These are phyloP conservation scores for Quercus agrifolia DNA, from an alignment of 306 rosid species.

Conservation along the genomic window DNA sequence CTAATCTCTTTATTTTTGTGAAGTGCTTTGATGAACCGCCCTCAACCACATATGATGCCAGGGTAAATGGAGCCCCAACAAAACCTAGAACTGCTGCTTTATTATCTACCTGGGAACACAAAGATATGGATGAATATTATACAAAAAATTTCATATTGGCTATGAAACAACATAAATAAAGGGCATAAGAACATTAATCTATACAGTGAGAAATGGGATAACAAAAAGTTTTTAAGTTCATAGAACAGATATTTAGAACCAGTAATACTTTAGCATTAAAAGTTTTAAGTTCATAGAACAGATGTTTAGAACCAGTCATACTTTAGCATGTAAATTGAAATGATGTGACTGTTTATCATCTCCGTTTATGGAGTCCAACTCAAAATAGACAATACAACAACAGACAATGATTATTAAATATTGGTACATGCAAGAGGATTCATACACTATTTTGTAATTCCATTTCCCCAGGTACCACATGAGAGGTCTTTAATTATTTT, in stretches of 20 bases:
- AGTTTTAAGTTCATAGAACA: neutral
- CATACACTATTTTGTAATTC: neutral
- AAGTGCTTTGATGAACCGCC: constrained; percentile 98
- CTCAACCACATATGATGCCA: constrained; percentile 96
- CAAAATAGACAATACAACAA: neutral
- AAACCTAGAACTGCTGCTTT: constrained; percentile 93
- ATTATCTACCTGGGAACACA: constrained; percentile 69
- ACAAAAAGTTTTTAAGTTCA: neutral
- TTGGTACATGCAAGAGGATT: neutral
- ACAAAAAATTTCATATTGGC: neutral
- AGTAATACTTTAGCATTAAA: neutral
- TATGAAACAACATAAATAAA: neutral
- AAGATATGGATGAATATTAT: neutral
- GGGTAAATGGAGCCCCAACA: constrained; percentile 96
- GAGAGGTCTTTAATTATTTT: neutral
- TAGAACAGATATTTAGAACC: neutral
- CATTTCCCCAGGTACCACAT: neutral
- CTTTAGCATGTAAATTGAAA: neutral
- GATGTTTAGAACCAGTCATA: neutral
- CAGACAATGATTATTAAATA: neutral
- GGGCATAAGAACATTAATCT: neutral
- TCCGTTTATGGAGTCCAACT: neutral
- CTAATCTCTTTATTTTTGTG: constrained; percentile 81
- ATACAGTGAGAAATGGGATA: neutral
- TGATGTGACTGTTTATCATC: neutral